Base-by-base conservation (phyloP, 768 basidiomycete species). In the Postia placenta region DNA sequence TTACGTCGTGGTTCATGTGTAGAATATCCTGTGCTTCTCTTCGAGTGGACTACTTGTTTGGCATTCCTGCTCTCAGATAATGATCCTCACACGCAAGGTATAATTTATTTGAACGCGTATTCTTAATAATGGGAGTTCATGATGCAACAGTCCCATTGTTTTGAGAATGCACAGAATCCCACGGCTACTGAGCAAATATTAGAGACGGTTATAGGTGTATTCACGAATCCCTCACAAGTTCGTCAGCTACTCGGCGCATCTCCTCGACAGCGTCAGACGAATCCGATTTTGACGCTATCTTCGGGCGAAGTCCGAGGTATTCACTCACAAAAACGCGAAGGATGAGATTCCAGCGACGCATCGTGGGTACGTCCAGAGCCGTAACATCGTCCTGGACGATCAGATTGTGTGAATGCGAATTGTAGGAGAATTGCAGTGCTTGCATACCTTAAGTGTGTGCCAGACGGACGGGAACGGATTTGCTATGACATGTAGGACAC, bases 331-430 rank as follows among this genome's bases (percentile, higher is more conserved):
- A 93, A 0, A 96, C 79, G 26, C 95, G 75, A 33, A 97, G 62
- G 45, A 99, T 76, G 25, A 94, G 69, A 61, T 88, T 89, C 96
- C 96, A 98, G 20, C 87, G 75, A 40, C 83, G 79, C 76, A 97
- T 79, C 0, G 92, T 94, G 6, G 86, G 78, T 39, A 89, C 68
- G 59, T 97, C 86, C 38, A 98, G 71, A 1, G 86, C 91, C 19
- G 82, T 77, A 6, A 85, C 92, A 65, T 97, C 89, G 65, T 99
- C 96, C 93, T 96, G 51, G 17, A 2, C 9, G 11, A 4, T 22
- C 5, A 26, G 28, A 52, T 45, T 52, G 20, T 6, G 6, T 22
- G 36, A 51, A 23, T 9, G 36, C 14, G 17, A 47, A 43, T 9
- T 37, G n/a, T 57, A 52, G 47, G 25, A 22, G 22, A 45, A 25